These are phyloP conservation scores for Nymphaea thermarum DNA, from an alignment of 164 flowering plant genomes.

Conservation along the genomic window DNA sequence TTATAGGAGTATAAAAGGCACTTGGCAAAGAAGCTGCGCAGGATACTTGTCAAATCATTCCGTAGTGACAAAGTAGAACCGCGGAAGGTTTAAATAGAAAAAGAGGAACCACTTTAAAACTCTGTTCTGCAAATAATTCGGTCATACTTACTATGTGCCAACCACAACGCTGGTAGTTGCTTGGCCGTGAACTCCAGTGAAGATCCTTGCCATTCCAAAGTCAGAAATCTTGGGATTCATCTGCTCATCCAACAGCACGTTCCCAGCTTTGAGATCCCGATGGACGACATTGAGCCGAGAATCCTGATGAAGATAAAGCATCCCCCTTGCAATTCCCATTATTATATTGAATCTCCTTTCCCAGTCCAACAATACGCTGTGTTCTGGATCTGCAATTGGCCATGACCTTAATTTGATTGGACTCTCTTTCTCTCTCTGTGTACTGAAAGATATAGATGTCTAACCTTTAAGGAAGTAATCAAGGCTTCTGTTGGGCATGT, in stretches of 20 bases:
- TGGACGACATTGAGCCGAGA: constrained; percentile 15
- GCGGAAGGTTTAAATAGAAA: too few relatives aligned
- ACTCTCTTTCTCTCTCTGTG: too few relatives aligned
- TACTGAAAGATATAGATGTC: neutral
- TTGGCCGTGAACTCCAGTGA: constrained; percentile 4
- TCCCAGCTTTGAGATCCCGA: constrained; percentile 23
- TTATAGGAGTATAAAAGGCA: too few relatives aligned
- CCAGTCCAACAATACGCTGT: constrained; percentile 7
- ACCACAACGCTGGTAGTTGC: constrained; percentile 10
- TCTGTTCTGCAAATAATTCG: too few relatives aligned
- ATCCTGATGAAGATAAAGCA: constrained; percentile 21
- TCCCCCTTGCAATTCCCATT: constrained; percentile 14
- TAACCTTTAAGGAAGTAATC: neutral
- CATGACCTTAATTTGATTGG: too few relatives aligned
- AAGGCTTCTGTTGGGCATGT: constrained; percentile 3
- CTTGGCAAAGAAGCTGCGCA: too few relatives aligned
- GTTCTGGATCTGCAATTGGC: constrained; percentile 1
- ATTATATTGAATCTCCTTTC: constrained; percentile 9
- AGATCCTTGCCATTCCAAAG: constrained; percentile 23
- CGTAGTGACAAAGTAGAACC: too few relatives aligned
- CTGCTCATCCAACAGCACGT: constrained; percentile 20
- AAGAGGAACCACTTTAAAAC: too few relatives aligned
- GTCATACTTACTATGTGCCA: constrained; percentile 23
- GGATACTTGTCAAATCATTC: too few relatives aligned
- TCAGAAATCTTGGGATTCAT: constrained; percentile 22